phyloP scores from a whole-genome alignment of 2,329 filamentous ascomycete species.

The Aaosphaeria pasadenensis region DNA sequence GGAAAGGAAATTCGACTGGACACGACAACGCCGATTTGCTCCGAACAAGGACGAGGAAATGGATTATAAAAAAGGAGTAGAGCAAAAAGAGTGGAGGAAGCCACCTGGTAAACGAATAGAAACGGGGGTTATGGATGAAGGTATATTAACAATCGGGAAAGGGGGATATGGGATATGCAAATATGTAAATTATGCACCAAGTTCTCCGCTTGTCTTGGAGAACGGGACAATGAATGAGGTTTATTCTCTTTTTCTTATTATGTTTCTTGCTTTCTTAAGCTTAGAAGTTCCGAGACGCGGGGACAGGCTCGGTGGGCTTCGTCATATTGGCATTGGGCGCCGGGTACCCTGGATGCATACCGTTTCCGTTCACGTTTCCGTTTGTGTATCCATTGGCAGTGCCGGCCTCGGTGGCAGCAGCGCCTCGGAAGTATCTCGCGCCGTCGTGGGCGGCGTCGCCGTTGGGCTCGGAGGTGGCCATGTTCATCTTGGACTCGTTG shows the following conservation, averaged over 20 bases:
- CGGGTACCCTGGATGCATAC: slow-evolving; percentile 8
- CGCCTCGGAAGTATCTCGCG: slow-evolving; percentile 24
- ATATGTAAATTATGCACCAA: no score
- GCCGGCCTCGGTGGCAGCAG: slow-evolving; percentile 10
- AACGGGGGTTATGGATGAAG: no score
- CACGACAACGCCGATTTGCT: no score
- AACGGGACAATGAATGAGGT: no score
- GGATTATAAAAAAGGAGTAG: no score
- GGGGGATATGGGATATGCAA: no score
- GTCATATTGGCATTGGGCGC: slow-evolving; percentile 10
- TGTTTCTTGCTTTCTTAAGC: background rate
- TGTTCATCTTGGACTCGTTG: slow-evolving; percentile 34
- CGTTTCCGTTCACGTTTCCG: slow-evolving; percentile 12
- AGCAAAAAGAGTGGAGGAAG: no score
- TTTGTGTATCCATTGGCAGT: slow-evolving; percentile 15
- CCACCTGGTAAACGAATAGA: no score
- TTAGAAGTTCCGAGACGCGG: slow-evolving; percentile 28
- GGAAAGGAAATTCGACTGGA: no score
- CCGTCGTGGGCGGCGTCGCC: slow-evolving; percentile 24
- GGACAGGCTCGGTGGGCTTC: slow-evolving; percentile 15
- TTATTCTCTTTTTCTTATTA: background rate
- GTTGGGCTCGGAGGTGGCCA: slow-evolving; percentile 11
- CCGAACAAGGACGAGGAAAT: no score
- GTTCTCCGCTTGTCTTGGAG: no score
- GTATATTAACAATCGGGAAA: no score